Evolutionary conservation across 2,329 filamentous ascomycete species (phyloP).

Genomic region (Cryphonectria parasitica): DNA sequence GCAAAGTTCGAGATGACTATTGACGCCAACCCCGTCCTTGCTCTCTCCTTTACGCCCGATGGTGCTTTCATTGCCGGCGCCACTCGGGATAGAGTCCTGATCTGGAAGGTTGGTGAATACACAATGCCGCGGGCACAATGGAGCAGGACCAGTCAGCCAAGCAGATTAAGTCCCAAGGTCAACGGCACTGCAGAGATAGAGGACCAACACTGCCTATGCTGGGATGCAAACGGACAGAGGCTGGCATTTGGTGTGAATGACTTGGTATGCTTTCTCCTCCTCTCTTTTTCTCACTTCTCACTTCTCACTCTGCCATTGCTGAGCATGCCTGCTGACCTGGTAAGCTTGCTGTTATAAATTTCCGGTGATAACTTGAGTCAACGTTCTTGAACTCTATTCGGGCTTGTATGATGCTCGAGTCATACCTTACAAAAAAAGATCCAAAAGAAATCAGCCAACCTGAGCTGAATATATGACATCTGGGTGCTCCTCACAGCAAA

Average conservation of each 20-base stretch:
- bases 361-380: constrained; percentile 31
- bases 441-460: background rate
- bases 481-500: background rate
- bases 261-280: constrained; percentile 50
- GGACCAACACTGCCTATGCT: constrained; percentile 63
- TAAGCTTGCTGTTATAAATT: constrained; percentile 39
- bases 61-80: constrained; percentile 66
- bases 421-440: too few species aligned
- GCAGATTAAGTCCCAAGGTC: constrained; percentile 60
- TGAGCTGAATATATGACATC: background rate
- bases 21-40: constrained; percentile 57
- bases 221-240: constrained; percentile 65
- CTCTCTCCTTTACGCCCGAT: constrained; percentile 65
- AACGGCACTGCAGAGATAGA: constrained; percentile 58
- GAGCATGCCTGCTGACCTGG: constrained; percentile 27
- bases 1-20: constrained; percentile 65
- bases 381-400: background rate
- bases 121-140: constrained; percentile 63
- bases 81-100: constrained; percentile 60
- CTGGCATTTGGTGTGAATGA: constrained; percentile 67
- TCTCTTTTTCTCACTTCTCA: background rate
- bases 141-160: constrained; percentile 58
- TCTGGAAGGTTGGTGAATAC: constrained; percentile 67
- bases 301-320: background rate
- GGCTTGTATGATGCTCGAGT: background rate